Percentiles rank a stretch among this genome's conserved stretches.
Evolutionary conservation across 805 yeast genomes (phyloP).

Genomic region (Candida nonsorbophila): DNA sequence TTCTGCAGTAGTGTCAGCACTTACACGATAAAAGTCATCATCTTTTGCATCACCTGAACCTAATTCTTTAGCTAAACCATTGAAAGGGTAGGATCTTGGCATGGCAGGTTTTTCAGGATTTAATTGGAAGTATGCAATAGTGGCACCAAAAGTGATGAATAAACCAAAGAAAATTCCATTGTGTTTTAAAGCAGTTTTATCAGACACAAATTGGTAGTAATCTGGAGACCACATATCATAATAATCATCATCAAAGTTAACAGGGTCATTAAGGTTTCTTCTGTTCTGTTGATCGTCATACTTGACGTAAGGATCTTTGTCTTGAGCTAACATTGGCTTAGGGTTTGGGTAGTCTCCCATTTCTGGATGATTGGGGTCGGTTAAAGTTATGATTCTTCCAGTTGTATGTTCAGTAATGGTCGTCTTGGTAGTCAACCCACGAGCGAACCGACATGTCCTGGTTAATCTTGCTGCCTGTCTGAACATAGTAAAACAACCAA

Average conservation of each 20-base stretch:
- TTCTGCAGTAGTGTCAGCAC: conserved; percentile 35
- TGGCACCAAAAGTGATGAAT: conserved; percentile 39
- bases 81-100: conserved; percentile 70
- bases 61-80: conserved; percentile 68
- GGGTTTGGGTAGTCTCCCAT: conserved; percentile 59
- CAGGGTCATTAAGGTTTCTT: conserved; percentile 70
- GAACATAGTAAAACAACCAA: conserved; percentile 15
- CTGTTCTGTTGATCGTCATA: conserved; percentile 80
- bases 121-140: conserved; percentile 41
- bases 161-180: conserved; percentile 44
- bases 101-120: conserved; percentile 65
- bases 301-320: conserved; percentile 63
- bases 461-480: conserved; percentile 19
- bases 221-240: conserved; percentile 88
- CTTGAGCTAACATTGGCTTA: conserved; percentile 54
- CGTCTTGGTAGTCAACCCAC: conserved; percentile 27
- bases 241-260: conserved; percentile 67
- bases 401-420: conserved; percentile 36
- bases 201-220: conserved; percentile 54
- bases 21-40: conserved; percentile 37
- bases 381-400: conserved; percentile 33
- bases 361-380: conserved; percentile 39
- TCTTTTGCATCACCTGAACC: conserved; percentile 56
- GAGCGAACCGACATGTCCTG: conserved; percentile 8
- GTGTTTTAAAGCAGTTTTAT: conserved; percentile 55